Evolutionary conservation across 1,284 basidiomycete species (phyloP), one percentile per base, ranked within the genome.

Genomic region (Gomphus bonarii): DNA sequence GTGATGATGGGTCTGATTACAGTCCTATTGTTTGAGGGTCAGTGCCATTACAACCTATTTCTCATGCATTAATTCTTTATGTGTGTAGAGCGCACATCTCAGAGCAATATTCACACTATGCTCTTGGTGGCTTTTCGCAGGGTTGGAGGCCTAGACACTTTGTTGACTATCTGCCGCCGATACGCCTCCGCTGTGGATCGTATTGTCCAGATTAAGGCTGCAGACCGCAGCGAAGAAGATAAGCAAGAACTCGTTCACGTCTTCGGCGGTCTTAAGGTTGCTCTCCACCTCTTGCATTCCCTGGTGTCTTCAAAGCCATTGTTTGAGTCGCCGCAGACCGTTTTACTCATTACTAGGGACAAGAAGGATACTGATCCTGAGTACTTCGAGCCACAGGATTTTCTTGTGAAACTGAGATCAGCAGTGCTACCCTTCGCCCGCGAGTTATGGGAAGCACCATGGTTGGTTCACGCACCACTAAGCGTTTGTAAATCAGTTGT

Each of bases 311-410:
- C 88, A 33, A 88, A 88, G 63, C 81, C 88, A 12, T 74, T 97
- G 25, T 78, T 93, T 58, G 94, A 97, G 60, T 90, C 91, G 11
- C 77, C 83, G 1, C 94, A 98, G 68, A 95, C 93, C 0, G 68
- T 77, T 2, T 72, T 88, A 20, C 77, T 91, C 20, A 70, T 80
- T 55, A 85, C 82, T n/a, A 79, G 82, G 9, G 88, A 90, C 69
- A 90, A 88, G 70, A 80, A 82, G 64, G 84, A 88, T 33, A 83
- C 80, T 0, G 85, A 91, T 61, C 69, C 75, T 4, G 82, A 82
- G 48, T 88, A 85, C 67, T 97, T 95, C 63, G 86, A 94, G 64
- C 81, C 91, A 0, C 83, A 87, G 66, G 85, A 88, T 65, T 88
- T 97, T 69, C 77, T 99, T 52, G 84, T 98, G 59, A 81, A 79